Evolutionary conservation across 371 early-diverging fungal species (phyloP).

Genomic region (Umbelopsis sp.): DNA sequence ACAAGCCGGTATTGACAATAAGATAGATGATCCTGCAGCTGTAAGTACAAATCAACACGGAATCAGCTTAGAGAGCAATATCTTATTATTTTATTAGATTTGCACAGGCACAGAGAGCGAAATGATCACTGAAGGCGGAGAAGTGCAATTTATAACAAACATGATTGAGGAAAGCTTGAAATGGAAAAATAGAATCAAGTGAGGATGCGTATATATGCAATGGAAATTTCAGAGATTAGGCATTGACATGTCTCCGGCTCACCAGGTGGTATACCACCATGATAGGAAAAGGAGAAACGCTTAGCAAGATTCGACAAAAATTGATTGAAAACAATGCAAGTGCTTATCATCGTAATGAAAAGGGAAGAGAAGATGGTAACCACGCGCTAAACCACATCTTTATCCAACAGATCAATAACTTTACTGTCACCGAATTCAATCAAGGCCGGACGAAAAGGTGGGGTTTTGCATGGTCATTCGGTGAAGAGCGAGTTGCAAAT

Average conservation of each 20-base stretch:
- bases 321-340: constrained; percentile 40
- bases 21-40: constrained; percentile 51
- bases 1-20: constrained; percentile 37
- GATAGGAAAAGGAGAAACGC: constrained; percentile 60
- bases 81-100: constrained; percentile 29
- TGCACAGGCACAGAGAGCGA: constrained; percentile 63
- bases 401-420: constrained; percentile 40
- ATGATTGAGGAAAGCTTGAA: constrained; percentile 62
- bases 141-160: constrained; percentile 57
- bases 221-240: not conserved
- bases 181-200: constrained; percentile 36
- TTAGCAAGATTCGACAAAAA: constrained; percentile 38
- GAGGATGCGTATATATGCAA: constrained; percentile 9
- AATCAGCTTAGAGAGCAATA: not conserved
- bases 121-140: constrained; percentile 73
- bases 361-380: too few species aligned
- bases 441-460: constrained; percentile 66
- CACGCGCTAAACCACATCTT: not conserved
- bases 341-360: not conserved
- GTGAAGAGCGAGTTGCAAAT: constrained; percentile 33
- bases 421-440: constrained; percentile 53
- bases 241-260: not conserved
- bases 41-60: constrained; percentile 30
- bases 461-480: constrained; percentile 72
- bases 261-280: constrained; percentile 68